phyloP scores from a whole-genome alignment of 208 protist genomes.

The Vickermania spadyakhi region DNA sequence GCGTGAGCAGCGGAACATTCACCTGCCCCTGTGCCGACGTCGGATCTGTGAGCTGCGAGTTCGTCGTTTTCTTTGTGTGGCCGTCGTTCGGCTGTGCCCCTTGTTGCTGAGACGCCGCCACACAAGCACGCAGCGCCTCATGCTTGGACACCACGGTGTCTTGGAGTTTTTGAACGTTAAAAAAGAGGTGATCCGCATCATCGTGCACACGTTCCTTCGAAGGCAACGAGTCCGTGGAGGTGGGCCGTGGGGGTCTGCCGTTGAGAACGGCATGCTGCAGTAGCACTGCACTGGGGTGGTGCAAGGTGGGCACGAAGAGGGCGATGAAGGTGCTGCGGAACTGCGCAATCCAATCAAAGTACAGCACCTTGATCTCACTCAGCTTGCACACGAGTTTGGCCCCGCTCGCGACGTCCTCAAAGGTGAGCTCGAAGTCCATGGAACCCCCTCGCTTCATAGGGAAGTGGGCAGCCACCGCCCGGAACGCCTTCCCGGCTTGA shows the following conservation, averaged over 20 bases:
- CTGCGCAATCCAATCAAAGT: constrained; percentile 66
- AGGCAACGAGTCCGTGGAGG: constrained; percentile 15
- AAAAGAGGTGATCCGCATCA: constrained; percentile 75
- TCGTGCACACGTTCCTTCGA: constrained; percentile 24
- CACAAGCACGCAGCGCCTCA: constrained; percentile 8
- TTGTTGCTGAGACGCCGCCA: too few species aligned
- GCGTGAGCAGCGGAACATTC: constrained; percentile 53
- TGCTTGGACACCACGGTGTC: constrained; percentile 66
- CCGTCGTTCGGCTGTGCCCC: too few species aligned
- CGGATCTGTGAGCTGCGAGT: too few species aligned
- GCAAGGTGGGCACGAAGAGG: constrained; percentile 78
- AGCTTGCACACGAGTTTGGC: constrained; percentile 54
- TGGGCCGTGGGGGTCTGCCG: constrained; percentile 18
- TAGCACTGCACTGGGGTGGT: constrained; percentile 49
- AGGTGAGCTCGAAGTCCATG: constrained; percentile 67
- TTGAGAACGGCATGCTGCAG: constrained; percentile 62
- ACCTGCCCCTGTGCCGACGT: constrained; percentile 22
- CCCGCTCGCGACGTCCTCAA: constrained; percentile 78
- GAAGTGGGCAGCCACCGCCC: constrained; percentile 62
- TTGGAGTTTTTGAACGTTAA: constrained; percentile 73
- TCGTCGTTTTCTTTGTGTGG: too few species aligned
- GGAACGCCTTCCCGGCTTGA: constrained; percentile 73
- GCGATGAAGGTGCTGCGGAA: constrained; percentile 67
- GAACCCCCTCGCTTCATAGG: constrained; percentile 25
- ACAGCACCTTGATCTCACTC: constrained; percentile 48